Conservation (phyloP, 257 asterid species). For the Striga asiatica region DNA sequence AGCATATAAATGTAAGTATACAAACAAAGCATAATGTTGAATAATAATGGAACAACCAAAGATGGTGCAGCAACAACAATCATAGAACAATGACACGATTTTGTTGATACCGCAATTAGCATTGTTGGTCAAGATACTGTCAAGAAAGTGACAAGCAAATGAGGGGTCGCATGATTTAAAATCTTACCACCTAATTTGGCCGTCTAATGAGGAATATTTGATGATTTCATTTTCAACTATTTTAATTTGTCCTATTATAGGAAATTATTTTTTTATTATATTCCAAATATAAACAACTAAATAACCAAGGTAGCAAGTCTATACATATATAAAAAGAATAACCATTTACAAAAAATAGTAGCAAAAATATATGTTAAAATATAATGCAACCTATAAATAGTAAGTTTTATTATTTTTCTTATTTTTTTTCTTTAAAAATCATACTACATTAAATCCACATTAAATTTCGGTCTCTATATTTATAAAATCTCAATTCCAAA, state of each 20-base stretch:
- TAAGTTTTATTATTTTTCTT: too few species aligned
- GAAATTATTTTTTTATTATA: neutral
- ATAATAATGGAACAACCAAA: slow-evolving; percentile 4
- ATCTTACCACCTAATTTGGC: slow-evolving; percentile 36
- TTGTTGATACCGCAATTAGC: slow-evolving; percentile 32
- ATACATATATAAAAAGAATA: neutral
- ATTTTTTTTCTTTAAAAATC: too few species aligned
- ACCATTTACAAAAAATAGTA: neutral
- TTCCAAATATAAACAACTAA: too few species aligned
- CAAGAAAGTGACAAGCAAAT: slow-evolving; percentile 44
- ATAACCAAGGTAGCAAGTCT: too few species aligned
- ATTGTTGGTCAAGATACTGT: slow-evolving; percentile 44
- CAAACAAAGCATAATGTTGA: neutral
- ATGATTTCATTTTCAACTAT: slow-evolving; percentile 51
- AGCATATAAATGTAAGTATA: too few species aligned
- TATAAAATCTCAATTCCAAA: too few species aligned
- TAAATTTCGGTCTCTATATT: too few species aligned
- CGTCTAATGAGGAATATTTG: slow-evolving; percentile 76
- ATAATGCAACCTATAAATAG: too few species aligned
- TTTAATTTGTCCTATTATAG: slow-evolving; percentile 7
- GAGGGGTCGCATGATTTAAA: slow-evolving; percentile 27
- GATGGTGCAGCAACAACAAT: slow-evolving; percentile 6
- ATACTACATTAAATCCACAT: too few species aligned
- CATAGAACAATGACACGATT: slow-evolving; percentile 6
- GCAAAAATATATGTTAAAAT: too few species aligned